Evolutionary conservation across 2,329 filamentous ascomycete genomes (phyloP), one percentile per base, ranked within the genome.

Genomic region (Fonsecaea erecta): DNA sequence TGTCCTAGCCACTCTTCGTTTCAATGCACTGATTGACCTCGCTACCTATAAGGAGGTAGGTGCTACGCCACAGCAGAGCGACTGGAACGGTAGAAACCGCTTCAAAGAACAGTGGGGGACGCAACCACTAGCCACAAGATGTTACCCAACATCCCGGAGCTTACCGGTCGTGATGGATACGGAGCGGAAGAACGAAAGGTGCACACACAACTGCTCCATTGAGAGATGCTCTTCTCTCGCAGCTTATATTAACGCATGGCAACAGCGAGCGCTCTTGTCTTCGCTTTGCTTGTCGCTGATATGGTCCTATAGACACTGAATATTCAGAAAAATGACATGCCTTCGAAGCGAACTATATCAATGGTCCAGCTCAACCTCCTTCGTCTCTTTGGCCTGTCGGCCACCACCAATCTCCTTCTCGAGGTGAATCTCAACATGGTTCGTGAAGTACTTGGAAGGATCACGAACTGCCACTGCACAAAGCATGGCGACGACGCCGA

Each of bases 391-490:
- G 6, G 57, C 48, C 32, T 48, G 35, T 11, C 14, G 11, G 16
- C 56, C 61, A 28, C 56, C 61, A 28, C 62, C 62, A 21, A 67
- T 65, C 28, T 67, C 65, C 58, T 67, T 67, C 28, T 67, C 65
- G 6, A 67, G 51, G 30, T 68, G 63, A 48, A 66, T 4, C 18
- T 68, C 63, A 12, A 68, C 63, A 40, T 68, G 63, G 34, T 66
- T 68, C 3, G 63, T 64, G 58, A 68, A 68, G 26, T 66, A 64
- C 58, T 68, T 68, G 12, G 65, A 67, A 40, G 65, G 65, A 56
- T 67, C 65, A 28, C 48, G 28, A 18, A 67, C 65, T 1, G 65
- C 65, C 46, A 67, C 58, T 1, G 65, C 65, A 62, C 65, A 67
- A 18, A 26, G 26, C 58, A 67, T 60, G 26, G 65, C 65, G 24